A percentile compares a stretch with the other conserved stretches of the same genome.
Conservation (phyloP, 2,329 filamentous ascomycete species). For the Didymella glomerata region DNA sequence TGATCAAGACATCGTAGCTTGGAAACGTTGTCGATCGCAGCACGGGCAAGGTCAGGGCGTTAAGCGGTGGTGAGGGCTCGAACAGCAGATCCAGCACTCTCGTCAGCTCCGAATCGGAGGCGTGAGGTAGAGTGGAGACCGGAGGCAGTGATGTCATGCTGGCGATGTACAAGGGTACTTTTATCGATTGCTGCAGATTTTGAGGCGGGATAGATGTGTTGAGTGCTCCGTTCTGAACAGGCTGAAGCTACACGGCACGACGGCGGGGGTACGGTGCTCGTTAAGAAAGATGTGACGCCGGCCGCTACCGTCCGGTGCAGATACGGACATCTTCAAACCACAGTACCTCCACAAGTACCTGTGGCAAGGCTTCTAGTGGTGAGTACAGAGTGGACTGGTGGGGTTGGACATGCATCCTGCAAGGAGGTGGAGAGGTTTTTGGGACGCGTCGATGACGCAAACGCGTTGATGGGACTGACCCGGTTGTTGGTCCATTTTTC, state of each 20-base stretch:
- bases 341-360: slow-evolving; percentile 3
- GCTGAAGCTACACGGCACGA: slow-evolving; percentile 5
- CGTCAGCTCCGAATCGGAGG: slow-evolving; percentile 64
- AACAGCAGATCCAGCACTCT: slow-evolving; percentile 79
- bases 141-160: slow-evolving; percentile 62
- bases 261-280: slow-evolving; percentile 6
- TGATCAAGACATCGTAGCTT: slow-evolving; percentile 75
- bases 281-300: slow-evolving; percentile 26
- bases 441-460: background rate
- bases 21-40: slow-evolving; percentile 68
- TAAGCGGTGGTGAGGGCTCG: slow-evolving; percentile 79
- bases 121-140: slow-evolving; percentile 63
- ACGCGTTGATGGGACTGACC: slow-evolving; percentile 1
- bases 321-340: slow-evolving; percentile 5
- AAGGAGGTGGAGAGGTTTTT: slow-evolving; percentile 28
- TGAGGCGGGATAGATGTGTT: slow-evolving; percentile 4
- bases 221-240: slow-evolving; percentile 3
- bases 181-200: slow-evolving; percentile 17
- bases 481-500: slow-evolving; percentile 1
- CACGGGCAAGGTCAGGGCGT: slow-evolving; percentile 73
- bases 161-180: slow-evolving; percentile 1
- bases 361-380: slow-evolving; percentile 12
- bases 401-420: slow-evolving; percentile 31
- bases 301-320: slow-evolving; percentile 40
- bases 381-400: slow-evolving; percentile 17